phyloP scores from a whole-genome alignment of 805 yeast species.

The Ogataea sp. region DNA sequence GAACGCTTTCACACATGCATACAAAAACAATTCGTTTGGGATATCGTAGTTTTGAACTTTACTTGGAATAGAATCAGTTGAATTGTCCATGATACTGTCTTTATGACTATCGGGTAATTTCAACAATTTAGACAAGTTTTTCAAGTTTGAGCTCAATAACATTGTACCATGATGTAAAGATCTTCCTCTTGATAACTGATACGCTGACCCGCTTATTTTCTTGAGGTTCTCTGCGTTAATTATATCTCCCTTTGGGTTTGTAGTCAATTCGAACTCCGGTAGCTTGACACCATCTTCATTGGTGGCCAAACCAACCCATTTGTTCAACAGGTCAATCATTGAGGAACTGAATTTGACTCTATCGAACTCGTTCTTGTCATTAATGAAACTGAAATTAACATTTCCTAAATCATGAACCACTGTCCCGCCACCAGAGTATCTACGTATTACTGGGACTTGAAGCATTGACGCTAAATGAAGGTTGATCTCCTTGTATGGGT shows the following conservation, averaged over 20 bases:
- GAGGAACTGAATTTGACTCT: conserved; percentile 42
- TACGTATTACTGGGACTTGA: conserved; percentile 60
- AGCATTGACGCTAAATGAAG: conserved; percentile 41
- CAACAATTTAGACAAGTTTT: conserved; percentile 51
- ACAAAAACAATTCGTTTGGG: conserved; percentile 35
- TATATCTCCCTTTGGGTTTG: conserved; percentile 80
- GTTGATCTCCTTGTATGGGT: conserved; percentile 84
- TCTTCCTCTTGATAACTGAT: conserved; percentile 69
- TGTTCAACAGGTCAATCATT: conserved; percentile 12
- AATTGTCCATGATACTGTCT: conserved; percentile 15
- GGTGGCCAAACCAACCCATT: conserved; percentile 2
- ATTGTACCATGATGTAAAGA: conserved; percentile 96
- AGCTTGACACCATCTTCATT: not conserved
- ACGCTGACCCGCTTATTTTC: conserved; percentile 92
- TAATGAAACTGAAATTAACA: conserved; percentile 75
- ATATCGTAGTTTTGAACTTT: conserved; percentile 64
- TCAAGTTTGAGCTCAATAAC: conserved; percentile 63
- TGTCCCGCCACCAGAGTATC: conserved; percentile 93
- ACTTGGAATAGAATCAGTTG: conserved; percentile 71
- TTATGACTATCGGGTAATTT: conserved; percentile 19
- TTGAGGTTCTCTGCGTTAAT: conserved; percentile 32
- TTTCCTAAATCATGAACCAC: conserved; percentile 93
- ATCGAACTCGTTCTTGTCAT: conserved; percentile 51
- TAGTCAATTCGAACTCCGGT: conserved; percentile 26
- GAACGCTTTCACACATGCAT: conserved; percentile 34